phyloP scores from a whole-genome alignment of 2,329 filamentous ascomycete genomes.

The Diplodia mutila region DNA sequence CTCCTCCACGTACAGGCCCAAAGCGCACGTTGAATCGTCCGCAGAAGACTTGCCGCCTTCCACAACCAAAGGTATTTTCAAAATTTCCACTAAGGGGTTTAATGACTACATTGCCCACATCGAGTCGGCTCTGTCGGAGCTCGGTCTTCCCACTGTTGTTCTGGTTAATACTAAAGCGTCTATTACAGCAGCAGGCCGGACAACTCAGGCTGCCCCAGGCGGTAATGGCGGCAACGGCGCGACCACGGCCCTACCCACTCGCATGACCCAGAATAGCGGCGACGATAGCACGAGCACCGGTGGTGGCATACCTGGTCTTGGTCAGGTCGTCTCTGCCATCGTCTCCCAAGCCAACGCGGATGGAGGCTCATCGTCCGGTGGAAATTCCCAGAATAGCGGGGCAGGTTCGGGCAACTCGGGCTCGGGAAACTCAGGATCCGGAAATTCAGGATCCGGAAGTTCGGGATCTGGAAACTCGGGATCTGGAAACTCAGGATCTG shows the following conservation, averaged over 20 bases:
- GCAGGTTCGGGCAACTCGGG: slow-evolving; percentile 5
- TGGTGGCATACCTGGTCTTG: background rate
- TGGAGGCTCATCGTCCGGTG: slow-evolving; percentile 17
- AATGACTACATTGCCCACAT: slow-evolving; percentile 33
- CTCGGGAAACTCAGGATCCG: background rate
- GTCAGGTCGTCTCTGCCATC: slow-evolving; percentile 4
- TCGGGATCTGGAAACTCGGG: background rate
- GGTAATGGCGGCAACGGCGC: background rate
- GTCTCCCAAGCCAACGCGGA: slow-evolving; percentile 11
- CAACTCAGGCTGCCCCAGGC: background rate
- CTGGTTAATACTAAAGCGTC: slow-evolving; percentile 3
- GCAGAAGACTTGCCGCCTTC: background rate
- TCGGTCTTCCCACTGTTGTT: slow-evolving; percentile 3
- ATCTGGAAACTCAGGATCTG: too few species aligned
- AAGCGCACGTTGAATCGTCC: slow-evolving; percentile 29
- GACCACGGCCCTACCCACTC: background rate
- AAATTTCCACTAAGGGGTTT: background rate
- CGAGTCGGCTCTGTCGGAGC: slow-evolving; percentile 33
- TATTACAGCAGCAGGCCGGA: background rate
- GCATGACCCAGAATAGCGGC: background rate
- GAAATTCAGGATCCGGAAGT: background rate
- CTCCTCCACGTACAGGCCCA: slow-evolving; percentile 27
- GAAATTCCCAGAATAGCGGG: slow-evolving; percentile 10
- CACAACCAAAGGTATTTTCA: slow-evolving; percentile 10
- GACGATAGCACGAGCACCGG: background rate